A percentile compares a stretch with the other conserved stretches of the same genome.
Evolutionary conservation across 2,329 filamentous ascomycete species (phyloP).

Genomic region (Acrodontium crateriforme): DNA sequence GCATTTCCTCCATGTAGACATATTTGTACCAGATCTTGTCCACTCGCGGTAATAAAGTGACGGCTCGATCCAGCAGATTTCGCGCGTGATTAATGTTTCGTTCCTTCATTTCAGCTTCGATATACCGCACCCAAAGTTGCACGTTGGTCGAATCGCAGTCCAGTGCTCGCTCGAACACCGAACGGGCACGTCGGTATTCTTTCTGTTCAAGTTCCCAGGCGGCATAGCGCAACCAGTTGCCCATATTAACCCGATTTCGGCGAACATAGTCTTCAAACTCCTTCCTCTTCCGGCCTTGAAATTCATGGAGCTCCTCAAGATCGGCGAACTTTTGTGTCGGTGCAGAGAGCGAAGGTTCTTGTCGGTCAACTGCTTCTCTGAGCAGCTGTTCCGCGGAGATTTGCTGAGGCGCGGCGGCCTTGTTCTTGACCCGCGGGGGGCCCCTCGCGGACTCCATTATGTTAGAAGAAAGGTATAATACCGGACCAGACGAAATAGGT

Average conservation of each 20-base stretch:
- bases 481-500: too few relatives aligned
- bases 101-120: conserved; percentile 91
- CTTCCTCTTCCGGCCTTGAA: conserved; percentile 86
- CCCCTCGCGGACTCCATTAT: conserved; percentile 80
- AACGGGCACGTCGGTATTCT: conserved; percentile 81
- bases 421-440: conserved; percentile 95
- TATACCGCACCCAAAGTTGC: conserved; percentile 79
- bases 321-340: conserved; percentile 93
- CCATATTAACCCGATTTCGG: conserved; percentile 87
- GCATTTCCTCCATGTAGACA: conserved; percentile 96
- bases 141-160: conserved; percentile 84
- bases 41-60: conserved; percentile 76
- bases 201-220: conserved; percentile 97
- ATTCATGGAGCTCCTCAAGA: conserved; percentile 94
- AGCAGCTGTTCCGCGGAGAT: conserved; percentile 96
- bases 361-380: conserved; percentile 89
- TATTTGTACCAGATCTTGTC: conserved; percentile 99
- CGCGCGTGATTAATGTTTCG: conserved; percentile 94
- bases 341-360: conserved; percentile 75
- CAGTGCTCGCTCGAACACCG: conserved; percentile 85
- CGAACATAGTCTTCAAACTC: conserved; percentile 98
- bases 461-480: too few relatives aligned
- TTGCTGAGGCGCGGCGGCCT: conserved; percentile 69
- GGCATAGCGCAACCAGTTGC: conserved; percentile 98
- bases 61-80: conserved; percentile 88